Percentiles rank a stretch among this genome's conserved stretches.
phyloP scores from a whole-genome alignment of 805 yeast genomes.

The Candida montana region DNA sequence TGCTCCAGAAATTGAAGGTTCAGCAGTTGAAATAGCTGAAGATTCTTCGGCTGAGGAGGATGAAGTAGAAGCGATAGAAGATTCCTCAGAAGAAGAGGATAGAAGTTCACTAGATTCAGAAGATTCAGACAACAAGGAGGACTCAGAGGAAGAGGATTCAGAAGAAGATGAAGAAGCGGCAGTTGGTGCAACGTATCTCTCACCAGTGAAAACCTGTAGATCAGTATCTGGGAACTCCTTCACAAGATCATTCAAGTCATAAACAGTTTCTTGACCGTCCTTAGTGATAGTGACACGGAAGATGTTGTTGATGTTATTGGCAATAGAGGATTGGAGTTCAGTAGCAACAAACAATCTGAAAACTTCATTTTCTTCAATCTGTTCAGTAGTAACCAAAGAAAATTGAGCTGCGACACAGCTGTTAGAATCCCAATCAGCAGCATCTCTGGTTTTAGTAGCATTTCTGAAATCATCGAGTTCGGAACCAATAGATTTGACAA shows the following conservation, averaged over 20 bases:
- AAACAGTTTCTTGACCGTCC: background rate
- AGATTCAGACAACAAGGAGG: background rate
- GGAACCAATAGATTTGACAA: conserved; percentile 3
- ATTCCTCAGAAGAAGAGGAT: too few species aligned
- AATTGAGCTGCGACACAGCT: background rate
- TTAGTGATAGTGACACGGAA: conserved; percentile 1
- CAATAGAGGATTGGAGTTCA: background rate
- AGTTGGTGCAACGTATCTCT: background rate
- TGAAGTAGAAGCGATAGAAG: too few species aligned
- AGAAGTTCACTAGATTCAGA: background rate
- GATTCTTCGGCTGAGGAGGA: background rate
- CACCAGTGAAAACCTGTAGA: background rate
- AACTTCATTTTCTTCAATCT: background rate
- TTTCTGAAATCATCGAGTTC: conserved; percentile 5
- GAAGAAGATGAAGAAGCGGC: background rate
- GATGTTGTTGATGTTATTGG: background rate
- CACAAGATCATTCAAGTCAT: background rate
- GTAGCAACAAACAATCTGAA: background rate
- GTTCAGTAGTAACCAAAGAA: background rate
- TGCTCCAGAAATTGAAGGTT: background rate
- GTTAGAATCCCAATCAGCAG: background rate
- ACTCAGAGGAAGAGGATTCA: too few species aligned
- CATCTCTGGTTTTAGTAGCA: conserved; percentile 1
- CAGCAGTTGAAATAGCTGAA: conserved; percentile 1
- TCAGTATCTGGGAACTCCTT: background rate